Conservation (phyloP, 306 rosid species). For the Rosa persica region DNA sequence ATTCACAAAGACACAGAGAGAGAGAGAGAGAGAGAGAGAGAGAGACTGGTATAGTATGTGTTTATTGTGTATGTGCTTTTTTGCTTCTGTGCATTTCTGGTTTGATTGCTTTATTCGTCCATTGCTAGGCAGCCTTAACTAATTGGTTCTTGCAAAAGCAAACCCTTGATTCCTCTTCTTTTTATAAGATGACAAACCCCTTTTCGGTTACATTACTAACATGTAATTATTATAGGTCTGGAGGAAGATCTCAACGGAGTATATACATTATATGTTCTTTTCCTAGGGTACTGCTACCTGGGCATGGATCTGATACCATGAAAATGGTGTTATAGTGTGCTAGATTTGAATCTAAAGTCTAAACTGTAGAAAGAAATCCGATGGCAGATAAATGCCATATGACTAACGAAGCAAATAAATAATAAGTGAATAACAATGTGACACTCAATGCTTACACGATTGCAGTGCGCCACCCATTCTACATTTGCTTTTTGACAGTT, state of each 20-base stretch:
- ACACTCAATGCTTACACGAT: not conserved
- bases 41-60: not conserved
- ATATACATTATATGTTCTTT: constrained; percentile 6
- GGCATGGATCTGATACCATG: not conserved
- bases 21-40: constrained; percentile 4
- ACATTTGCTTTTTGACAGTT: not conserved
- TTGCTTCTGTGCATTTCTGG: constrained; percentile 24
- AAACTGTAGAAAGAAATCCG: not conserved
- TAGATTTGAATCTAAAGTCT: not conserved
- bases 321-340: not conserved
- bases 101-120: constrained; percentile 62
- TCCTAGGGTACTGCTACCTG: not conserved
- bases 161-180: constrained; percentile 39
- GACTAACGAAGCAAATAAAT: not conserved
- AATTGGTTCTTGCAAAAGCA: constrained; percentile 55
- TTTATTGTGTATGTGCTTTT: constrained; percentile 30
- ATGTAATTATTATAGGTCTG: constrained; percentile 27
- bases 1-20: constrained; percentile 22
- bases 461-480: too few species aligned
- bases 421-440: too few species aligned
- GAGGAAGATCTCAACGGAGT: constrained; percentile 9
- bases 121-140: constrained; percentile 37
- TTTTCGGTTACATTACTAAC: constrained; percentile 30
- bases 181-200: constrained; percentile 23
- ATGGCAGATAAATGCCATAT: not conserved